Base-by-base conservation (phyloP, 176 grass and related monocot species). In the Triticum aestivum region DNA sequence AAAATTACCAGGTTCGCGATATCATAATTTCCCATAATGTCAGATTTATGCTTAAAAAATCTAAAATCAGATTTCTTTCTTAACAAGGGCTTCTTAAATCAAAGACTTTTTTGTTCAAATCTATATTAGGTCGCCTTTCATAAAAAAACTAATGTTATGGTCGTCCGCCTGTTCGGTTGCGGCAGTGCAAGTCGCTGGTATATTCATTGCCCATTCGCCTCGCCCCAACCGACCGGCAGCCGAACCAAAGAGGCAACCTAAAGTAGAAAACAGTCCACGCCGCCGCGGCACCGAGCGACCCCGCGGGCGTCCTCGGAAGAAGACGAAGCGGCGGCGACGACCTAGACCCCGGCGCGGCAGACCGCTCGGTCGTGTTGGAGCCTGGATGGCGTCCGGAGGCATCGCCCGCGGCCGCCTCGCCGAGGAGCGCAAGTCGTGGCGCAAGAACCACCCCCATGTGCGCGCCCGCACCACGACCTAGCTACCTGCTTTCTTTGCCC, bases 381-480 rank as follows among this genome's bases (percentile, higher is more conserved):
- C 49, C 64, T 23, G 62, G 79, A 85, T 90, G 81, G 89, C 87
- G 37, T 91, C 92, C 34, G 92, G 92, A 65, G 89, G 89, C 59
- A 88, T 97, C 65, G 95, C 92, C 61, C 90, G 92, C 78, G 82
- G 88, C 37, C 92, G 95, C 64, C 92, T 97, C 21, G 82, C 92
- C 3, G 95, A 97, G 81, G 95, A 94, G 84, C 95, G 95, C 81
- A 94, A 97, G 79, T 72, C 90, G 9, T 94, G 95, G 95, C 90
- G 95, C 90, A 94, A 89, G 90, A 97, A 89, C 54, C 95, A 97
- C 64, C 92, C 95, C 78, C 88, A 94, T 73, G 92, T 94, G 71
- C 79, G 81, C 39, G 44, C 68, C 58, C 26, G 14, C 13, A 20
- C 37, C 34, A 4, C 65, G 9, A 79, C 45, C 52, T 47, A 80